Percentiles rank a stretch among this genome's conserved stretches.
Conservation (phyloP, 345 rosid genomes). For the Syzygium jambos region DNA sequence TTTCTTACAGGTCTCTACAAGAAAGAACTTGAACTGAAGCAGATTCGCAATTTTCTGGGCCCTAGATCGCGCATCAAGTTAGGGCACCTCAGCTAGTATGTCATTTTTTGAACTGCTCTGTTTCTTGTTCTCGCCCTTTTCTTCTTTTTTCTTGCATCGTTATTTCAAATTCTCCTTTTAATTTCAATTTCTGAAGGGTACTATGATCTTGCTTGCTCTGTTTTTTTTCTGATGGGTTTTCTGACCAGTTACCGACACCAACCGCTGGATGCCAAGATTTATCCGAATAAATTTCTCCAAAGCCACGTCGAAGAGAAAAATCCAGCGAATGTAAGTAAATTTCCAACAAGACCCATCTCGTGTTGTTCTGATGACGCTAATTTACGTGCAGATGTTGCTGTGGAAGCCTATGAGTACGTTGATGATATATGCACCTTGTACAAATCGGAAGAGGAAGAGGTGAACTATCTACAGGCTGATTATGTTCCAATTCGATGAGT, state of each 20-base stretch:
- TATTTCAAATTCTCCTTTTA: neutral
- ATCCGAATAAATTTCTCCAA: neutral
- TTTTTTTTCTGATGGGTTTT: neutral
- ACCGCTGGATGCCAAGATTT: neutral
- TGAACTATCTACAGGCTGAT: neutral
- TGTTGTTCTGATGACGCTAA: slow-evolving; percentile 1
- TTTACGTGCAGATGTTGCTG: neutral
- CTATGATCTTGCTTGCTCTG: too few relatives aligned
- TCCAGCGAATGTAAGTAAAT: neutral
- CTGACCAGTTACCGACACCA: neutral
- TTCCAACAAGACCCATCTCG: neutral
- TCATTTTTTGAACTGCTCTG: neutral
- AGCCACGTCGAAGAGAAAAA: too few relatives aligned
- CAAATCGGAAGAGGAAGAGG: neutral
- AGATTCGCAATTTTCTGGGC: neutral
- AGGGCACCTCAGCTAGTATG: neutral
- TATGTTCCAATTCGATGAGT: neutral
- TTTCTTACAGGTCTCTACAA: neutral
- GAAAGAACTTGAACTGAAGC: neutral
- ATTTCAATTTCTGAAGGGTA: neutral
- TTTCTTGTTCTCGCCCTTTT: neutral
- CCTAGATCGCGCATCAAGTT: neutral
- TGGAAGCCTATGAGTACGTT: neutral
- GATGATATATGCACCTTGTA: neutral
- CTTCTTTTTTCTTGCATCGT: neutral